Percentiles rank a stretch among this genome's conserved stretches.
Evolutionary conservation across 805 yeast genomes (phyloP).

Genomic region (Hanseniaspora lindneri): DNA sequence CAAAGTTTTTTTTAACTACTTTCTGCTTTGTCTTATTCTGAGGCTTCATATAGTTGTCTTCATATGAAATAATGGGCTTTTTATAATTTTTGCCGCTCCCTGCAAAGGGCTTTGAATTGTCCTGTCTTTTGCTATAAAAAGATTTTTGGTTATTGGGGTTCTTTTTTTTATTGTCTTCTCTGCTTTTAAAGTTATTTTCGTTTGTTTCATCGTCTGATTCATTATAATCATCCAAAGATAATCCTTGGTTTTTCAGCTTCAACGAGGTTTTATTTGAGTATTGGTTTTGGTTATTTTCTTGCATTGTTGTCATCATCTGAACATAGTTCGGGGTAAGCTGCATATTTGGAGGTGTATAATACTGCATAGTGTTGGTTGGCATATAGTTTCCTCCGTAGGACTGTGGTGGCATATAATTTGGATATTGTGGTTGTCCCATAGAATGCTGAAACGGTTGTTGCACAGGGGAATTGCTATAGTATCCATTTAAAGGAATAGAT

Average conservation of each 20-base stretch:
- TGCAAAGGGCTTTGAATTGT: neutral
- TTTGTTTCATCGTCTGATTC: neutral
- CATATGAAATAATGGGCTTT: slow-evolving; percentile 11
- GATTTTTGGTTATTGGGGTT: no score
- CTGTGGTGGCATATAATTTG: neutral
- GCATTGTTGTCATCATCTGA: slow-evolving; percentile 1
- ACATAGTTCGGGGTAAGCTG: slow-evolving; percentile 10
- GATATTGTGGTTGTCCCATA: neutral
- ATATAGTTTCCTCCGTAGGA: neutral
- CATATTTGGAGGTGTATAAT: neutral
- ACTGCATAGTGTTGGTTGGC: neutral
- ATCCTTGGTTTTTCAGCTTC: slow-evolving; percentile 5
- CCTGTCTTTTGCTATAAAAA: neutral
- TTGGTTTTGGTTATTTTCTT: neutral
- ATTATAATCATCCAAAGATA: slow-evolving; percentile 8
- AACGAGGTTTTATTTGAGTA: neutral
- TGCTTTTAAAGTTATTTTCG: neutral
- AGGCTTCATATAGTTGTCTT: slow-evolving; percentile 10
- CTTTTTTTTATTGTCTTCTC: no score
- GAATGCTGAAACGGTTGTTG: neutral
- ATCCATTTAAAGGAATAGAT: neutral
- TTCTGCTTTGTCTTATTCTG: neutral
- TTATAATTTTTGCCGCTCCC: neutral
- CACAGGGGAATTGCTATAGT: neutral
- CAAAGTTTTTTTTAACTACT: neutral